Evolutionary conservation across 805 yeast species (phyloP), one percentile per base, ranked within the genome.

Genomic region (Cyberlindnera galapagoensis): DNA sequence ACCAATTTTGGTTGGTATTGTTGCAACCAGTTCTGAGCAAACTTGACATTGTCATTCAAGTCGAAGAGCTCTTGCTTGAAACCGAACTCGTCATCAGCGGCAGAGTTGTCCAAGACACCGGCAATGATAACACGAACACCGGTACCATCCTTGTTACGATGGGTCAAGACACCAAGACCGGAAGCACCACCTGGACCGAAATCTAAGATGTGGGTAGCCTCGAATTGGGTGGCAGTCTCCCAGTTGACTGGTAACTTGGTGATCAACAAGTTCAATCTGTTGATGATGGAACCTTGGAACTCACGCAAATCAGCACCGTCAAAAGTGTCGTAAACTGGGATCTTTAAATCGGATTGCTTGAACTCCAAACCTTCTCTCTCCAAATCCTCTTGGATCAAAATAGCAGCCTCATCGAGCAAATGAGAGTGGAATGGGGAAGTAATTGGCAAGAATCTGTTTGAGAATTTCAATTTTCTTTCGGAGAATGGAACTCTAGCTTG

Each of bases 151-250:
- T 90, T 92, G 70, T 90, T 92, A 65, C 95, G 81, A 64, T 87
- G 96, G 36, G 98, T 92, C 49, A 92, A 71, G 41, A 83, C 83
- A 64, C 98, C 98, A 46, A 92, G 70, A 51, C 98, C 99, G 27
- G 97, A 84, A 23, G 85, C 78, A 49, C 97, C 97, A 63, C 99
- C 98, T 41, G 98, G 99, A 57, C 99, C 99, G 51, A 92, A 92
- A 64, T 92, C 99, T 42, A 92, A 60, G 50, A 92, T 74, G 58
- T 92, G 98, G 28, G 97, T 83, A 18, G 92, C 73, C 29, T 72
- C 58, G 58, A 84, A 85, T 44, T 74, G 57, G 22, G 97, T 88
- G 19, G 97, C 94, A 18, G 48, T 46, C 65, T 92, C 97, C 99
- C 99, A 92, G 63, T 84, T 72, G 44, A 92, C 99, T 26, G 95